Base-by-base conservation (phyloP, 2,329 filamentous ascomycete species). In the Chaetomiaceae sp. region DNA sequence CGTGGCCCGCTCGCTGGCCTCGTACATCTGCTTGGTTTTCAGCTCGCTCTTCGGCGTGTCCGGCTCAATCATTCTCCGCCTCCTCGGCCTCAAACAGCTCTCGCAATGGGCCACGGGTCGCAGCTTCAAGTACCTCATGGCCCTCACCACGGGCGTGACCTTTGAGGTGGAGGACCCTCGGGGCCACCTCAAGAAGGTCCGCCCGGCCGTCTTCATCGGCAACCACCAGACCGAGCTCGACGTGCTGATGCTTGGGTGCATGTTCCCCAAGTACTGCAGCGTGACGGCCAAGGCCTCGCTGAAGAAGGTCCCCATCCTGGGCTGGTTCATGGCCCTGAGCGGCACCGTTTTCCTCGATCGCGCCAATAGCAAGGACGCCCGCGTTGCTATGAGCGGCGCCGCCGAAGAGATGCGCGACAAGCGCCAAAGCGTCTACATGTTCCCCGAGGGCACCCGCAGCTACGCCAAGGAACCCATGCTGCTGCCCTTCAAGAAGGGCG, bases 181-280 rank as follows among this genome's bases (percentile, higher is more conserved):
- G 55, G 71, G 84, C 59, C 68, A 84, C 61, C 80, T 91, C 54
- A 73, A 74, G 42, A 84, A 76, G 9, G 76, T 76, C 25, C 82
- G 92, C 47, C 94, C 94, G 1, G 91, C 89, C 53, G 87, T 99
- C 53, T 91, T 99, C 65, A 78, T 99, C 62, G 88, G 87, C 36
- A 97, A 97, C 72, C 94, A 99, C 74, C 94, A 99, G 78, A 90
- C 88, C 20, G 94, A 97, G 73, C 82, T 99, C 61, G 94, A 99
- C 67, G 88, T 99, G 36, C 79, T 96, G 55, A 87, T 96, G 82
- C 80, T 99, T 25, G 94, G 90, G 57, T 76, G 79, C 71, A 82
- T 96, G 65, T 97, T 96, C 73, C 94, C 94, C 43, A 85, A 83
- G 64, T 90, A 95, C 77, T 95, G 88, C 76, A 90, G 85, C 65